Evolutionary conservation across 306 rosid genomes (phyloP), one percentile per base, ranked within the genome.

Genomic region (Fagus crenata): DNA sequence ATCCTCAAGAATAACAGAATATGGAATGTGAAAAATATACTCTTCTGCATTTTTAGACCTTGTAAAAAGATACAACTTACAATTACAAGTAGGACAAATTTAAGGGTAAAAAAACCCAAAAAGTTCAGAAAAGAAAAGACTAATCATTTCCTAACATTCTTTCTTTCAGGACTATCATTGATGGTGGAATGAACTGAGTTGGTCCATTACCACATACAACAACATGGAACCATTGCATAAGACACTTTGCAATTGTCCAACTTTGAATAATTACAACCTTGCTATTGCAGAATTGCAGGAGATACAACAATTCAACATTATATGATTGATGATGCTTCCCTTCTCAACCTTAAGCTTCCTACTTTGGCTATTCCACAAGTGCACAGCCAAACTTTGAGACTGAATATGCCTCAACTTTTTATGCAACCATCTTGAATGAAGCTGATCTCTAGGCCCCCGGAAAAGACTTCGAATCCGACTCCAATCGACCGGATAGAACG

Each of bases 401-500:
- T 53, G 72, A 75, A 94, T 88, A 18, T 90, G 88, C 67, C 68
- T 68, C 60, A 88, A 63, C 82, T 90, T 94, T 56, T 70, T 77
- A 37, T 54, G 42, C 83, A 89, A 9, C 97, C 95, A 92, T 76
- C 75, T 87, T n/a, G 87, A 79, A 54, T 85, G 92, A 22, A 78
- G 6, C 42, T 80, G 84, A 40, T 90, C 97, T 59, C 35, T 60
- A 1, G 97, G 96, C 11, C 89, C 80, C 3, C 7, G 71, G 81
- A 95, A 95, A 28, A 95, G 53, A 63, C 89, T 74, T 49, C 28
- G 59, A 49, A 95, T 87, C 32, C 77, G 81, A 53, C 81, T 88
- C 98, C 98, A 95, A 80, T 90, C 88, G 56, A 92, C 97, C 0
- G 96, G 98, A 46, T 95, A 95, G 71, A 92, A 95, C 3, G 97